Evolutionary conservation across 345 rosid genomes (phyloP).

Genomic region (Eucalyptus sp.): DNA sequence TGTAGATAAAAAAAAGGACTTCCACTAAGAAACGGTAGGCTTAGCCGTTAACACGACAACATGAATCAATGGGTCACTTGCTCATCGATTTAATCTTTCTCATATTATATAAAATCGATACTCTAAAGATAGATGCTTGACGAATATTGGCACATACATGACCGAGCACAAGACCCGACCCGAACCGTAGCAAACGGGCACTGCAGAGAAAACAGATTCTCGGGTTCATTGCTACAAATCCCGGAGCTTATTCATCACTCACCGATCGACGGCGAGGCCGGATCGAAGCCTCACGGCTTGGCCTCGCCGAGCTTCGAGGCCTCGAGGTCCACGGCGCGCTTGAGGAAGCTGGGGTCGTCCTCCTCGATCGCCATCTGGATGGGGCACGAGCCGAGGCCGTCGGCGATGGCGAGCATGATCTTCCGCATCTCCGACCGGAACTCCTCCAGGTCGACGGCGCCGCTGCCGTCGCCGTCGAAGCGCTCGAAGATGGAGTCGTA

Average conservation of each 20-base stretch:
- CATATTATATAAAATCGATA: neutral
- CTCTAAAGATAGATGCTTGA: neutral
- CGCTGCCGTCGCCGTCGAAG: constrained; percentile 10
- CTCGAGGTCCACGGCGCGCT: constrained; percentile 13
- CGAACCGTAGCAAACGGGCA: neutral
- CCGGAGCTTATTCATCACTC: neutral
- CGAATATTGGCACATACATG: neutral
- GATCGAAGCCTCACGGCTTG: neutral
- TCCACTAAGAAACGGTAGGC: no score
- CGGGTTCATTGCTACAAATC: neutral
- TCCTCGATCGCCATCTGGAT: constrained; percentile 14
- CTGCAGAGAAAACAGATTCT: neutral
- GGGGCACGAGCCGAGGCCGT: constrained; percentile 7
- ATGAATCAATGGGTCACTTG: neutral
- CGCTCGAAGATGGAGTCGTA: constrained; percentile 8
- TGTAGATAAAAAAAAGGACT: neutral
- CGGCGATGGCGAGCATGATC: constrained; percentile 18
- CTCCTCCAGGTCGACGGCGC: constrained; percentile 4
- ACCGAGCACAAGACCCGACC: neutral
- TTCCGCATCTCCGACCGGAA: constrained; percentile 6
- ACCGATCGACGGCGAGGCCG: neutral
- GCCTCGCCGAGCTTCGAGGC: neutral
- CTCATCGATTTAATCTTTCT: neutral
- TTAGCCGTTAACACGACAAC: neutral
- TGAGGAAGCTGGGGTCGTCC: constrained; percentile 7